Conservation (phyloP, 441 rosid species). For the Macaranga tanarius region DNA sequence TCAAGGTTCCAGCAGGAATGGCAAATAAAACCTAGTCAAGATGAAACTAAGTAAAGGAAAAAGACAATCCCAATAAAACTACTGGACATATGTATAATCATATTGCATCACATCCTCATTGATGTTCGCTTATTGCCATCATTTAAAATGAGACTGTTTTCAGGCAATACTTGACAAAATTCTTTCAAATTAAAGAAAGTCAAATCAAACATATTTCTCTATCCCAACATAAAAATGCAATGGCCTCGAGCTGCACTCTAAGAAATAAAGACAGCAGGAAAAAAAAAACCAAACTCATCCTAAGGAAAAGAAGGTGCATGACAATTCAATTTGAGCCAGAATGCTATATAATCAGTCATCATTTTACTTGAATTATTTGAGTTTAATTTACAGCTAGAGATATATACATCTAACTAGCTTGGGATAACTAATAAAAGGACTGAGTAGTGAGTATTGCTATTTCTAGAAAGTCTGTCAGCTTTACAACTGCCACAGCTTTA, state of each 20-base stretch:
- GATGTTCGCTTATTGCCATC: background rate
- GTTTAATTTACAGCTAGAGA: background rate
- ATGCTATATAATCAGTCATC: background rate
- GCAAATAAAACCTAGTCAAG: background rate
- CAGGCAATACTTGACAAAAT: background rate
- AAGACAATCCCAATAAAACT: background rate
- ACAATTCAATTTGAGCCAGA: no score
- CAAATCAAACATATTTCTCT: background rate
- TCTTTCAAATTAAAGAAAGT: no score
- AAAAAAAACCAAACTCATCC: background rate
- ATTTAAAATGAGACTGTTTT: background rate
- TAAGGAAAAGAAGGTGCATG: background rate
- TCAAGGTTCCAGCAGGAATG: background rate
- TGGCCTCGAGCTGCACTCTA: background rate
- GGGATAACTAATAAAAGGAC: background rate
- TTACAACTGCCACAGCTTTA: background rate
- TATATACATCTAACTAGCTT: background rate
- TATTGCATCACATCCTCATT: background rate
- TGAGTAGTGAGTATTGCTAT: background rate
- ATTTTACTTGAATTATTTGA: background rate
- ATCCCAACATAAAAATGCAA: background rate
- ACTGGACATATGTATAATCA: background rate
- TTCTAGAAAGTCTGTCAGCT: background rate
- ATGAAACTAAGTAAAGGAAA: background rate
- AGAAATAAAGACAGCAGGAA: background rate